Conservation (phyloP, 306 rosid genomes). For the Begonia fuchsioides region DNA sequence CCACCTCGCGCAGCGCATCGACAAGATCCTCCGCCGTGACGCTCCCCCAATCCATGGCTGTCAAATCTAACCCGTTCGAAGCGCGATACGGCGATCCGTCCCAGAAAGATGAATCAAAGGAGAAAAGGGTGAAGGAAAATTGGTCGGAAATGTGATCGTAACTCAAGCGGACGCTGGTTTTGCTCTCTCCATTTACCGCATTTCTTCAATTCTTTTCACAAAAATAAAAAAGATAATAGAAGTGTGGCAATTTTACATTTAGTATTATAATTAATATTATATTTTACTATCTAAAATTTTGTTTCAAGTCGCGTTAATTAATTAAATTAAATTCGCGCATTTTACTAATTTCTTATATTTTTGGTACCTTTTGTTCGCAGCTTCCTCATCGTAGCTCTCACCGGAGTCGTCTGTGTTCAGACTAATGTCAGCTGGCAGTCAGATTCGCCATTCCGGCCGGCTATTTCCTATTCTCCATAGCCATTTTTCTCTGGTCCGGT, state of each 20-base stretch:
- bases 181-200: neutral
- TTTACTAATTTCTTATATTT: conserved; percentile 83
- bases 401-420: conserved; percentile 57
- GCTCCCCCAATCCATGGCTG: conserved; percentile 89
- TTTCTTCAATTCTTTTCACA: too few relatives aligned
- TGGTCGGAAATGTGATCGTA: neutral
- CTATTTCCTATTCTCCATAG: conserved; percentile 41
- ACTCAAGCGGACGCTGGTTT: neutral
- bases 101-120: neutral
- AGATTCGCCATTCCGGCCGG: conserved; percentile 59
- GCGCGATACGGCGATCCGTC: neutral
- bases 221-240: neutral
- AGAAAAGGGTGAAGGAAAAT: conserved; percentile 1
- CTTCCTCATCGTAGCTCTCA: conserved; percentile 58
- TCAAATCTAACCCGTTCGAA: neutral
- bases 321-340: too few relatives aligned
- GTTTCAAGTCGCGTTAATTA: too few relatives aligned
- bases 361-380: conserved; percentile 80
- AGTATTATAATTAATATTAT: too few relatives aligned
- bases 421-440: conserved; percentile 61
- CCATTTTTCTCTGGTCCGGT: conserved; percentile 46
- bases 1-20: conserved; percentile 97
- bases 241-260: too few relatives aligned
- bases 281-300: too few relatives aligned
- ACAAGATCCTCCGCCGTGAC: conserved; percentile 90